These are phyloP conservation scores for Byssoonygena ceratinophila DNA, from an alignment of 2,329 filamentous ascomycete species.

Conservation along the genomic window DNA sequence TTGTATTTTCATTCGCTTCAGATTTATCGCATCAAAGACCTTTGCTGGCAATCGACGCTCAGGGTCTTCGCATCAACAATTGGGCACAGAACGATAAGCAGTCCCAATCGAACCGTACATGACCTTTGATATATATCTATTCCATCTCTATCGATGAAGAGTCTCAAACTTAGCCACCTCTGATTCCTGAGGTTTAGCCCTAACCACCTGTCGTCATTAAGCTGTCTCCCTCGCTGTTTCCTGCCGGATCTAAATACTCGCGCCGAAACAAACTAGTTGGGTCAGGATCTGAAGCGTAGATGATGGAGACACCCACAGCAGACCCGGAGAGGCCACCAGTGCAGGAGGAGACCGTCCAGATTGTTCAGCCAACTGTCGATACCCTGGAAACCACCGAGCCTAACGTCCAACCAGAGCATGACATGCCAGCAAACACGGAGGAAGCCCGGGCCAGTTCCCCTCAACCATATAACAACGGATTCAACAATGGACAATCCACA, in stretches of 20 bases:
- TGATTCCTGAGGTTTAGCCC: slow-evolving; percentile 4
- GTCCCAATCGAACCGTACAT: not conserved
- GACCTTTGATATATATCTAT: no score
- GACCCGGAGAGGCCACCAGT: slow-evolving; percentile 13
- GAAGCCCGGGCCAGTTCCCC: slow-evolving; percentile 23
- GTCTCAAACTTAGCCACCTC: not conserved
- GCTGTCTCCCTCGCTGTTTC: slow-evolving; percentile 2
- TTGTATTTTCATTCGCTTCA: not conserved
- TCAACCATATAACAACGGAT: slow-evolving; percentile 27
- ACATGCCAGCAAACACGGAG: slow-evolving; percentile 29
- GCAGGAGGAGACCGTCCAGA: slow-evolving; percentile 12
- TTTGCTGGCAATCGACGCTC: not conserved
- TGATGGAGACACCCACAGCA: slow-evolving; percentile 15
- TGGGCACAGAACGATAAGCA: not conserved
- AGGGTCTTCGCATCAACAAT: not conserved
- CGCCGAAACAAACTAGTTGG: not conserved
- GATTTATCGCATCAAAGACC: no score
- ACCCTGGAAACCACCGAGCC: slow-evolving; percentile 16
- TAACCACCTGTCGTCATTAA: not conserved
- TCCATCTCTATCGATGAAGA: slow-evolving; percentile 8
- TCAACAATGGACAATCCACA: slow-evolving; percentile 38
- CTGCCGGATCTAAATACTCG: slow-evolving; percentile 2
- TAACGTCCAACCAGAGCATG: slow-evolving; percentile 21
- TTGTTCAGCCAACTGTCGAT: slow-evolving; percentile 14
- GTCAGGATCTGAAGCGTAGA: not conserved